These are phyloP conservation scores for Lipomyces mesembrius DNA, from an alignment of 805 yeast genomes.

Conservation along the genomic window DNA sequence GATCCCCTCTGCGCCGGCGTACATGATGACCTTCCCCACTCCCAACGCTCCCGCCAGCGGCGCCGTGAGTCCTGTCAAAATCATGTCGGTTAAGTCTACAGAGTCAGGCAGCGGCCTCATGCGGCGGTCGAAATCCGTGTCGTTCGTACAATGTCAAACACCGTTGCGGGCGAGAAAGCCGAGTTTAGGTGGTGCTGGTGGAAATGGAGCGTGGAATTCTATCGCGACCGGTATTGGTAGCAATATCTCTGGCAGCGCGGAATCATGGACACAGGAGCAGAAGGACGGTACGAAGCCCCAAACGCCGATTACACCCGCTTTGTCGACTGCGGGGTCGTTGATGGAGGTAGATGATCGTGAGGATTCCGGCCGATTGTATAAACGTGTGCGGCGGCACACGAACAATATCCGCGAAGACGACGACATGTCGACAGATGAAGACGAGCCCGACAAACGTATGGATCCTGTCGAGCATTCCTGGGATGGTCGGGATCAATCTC, in stretches of 20 bases:
- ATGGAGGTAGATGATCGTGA: constrained; percentile 25
- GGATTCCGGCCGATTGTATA: constrained; percentile 24
- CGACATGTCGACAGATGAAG: constrained; percentile 9
- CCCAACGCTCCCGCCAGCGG: constrained; percentile 2
- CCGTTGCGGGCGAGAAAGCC: constrained; percentile 23
- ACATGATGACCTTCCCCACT: not conserved
- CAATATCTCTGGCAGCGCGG: not conserved
- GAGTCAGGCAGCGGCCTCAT: constrained; percentile 12
- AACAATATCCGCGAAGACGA: not conserved
- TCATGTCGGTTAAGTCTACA: not conserved
- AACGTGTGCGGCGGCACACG: constrained; percentile 19
- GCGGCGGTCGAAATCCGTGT: constrained; percentile 32
- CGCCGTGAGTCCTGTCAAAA: constrained; percentile 2
- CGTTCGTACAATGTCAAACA: constrained; percentile 19
- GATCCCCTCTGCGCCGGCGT: constrained; percentile 8
- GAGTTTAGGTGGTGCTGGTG: constrained; percentile 10
- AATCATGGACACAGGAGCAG: constrained; percentile 5
- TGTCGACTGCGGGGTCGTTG: constrained; percentile 10
- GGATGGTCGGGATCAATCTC: not conserved
- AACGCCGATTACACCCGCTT: constrained; percentile 18
- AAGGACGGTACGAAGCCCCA: constrained; percentile 8
- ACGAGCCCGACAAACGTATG: not conserved
- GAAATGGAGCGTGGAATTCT: not conserved
- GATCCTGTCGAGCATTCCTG: not conserved
- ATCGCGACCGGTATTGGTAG: not conserved